Percentiles rank a stretch among this genome's conserved stretches.
phyloP scores from a whole-genome alignment of 2,329 filamentous ascomycete genomes.

The Boeremia exigua region DNA sequence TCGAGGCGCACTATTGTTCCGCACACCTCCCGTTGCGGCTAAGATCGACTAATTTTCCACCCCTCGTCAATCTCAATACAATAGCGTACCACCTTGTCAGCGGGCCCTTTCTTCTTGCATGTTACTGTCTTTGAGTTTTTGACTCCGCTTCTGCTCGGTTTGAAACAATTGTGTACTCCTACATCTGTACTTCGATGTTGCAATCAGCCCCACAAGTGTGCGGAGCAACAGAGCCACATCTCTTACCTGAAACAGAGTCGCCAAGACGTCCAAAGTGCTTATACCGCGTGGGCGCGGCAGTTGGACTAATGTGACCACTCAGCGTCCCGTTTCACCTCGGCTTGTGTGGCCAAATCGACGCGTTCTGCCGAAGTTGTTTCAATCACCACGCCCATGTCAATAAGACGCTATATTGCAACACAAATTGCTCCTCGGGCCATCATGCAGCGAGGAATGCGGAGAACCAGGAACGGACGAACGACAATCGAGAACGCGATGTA shows the following conservation, averaged over 20 bases:
- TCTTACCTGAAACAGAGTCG: constrained; percentile 16
- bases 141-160: neutral
- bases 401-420: neutral
- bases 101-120: neutral
- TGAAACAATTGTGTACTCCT: neutral
- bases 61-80: neutral
- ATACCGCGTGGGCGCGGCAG: constrained; percentile 5
- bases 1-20: neutral
- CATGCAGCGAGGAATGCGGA: constrained; percentile 9
- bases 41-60: neutral
- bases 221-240: neutral
- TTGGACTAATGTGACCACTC: constrained; percentile 36
- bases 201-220: constrained; percentile 2
- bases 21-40: neutral
- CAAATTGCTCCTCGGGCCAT: constrained; percentile 4
- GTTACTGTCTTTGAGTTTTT: neutral
- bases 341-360: neutral
- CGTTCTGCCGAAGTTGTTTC: constrained; percentile 1
- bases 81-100: neutral
- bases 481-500: constrained; percentile 1
- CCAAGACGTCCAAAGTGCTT: constrained; percentile 33
- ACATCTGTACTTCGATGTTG: neutral
- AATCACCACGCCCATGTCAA: neutral
- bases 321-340: constrained; percentile 24
- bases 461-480: neutral